phyloP scores from a whole-genome alignment of 1,284 basidiomycete species.

The Naganishia sp. region DNA sequence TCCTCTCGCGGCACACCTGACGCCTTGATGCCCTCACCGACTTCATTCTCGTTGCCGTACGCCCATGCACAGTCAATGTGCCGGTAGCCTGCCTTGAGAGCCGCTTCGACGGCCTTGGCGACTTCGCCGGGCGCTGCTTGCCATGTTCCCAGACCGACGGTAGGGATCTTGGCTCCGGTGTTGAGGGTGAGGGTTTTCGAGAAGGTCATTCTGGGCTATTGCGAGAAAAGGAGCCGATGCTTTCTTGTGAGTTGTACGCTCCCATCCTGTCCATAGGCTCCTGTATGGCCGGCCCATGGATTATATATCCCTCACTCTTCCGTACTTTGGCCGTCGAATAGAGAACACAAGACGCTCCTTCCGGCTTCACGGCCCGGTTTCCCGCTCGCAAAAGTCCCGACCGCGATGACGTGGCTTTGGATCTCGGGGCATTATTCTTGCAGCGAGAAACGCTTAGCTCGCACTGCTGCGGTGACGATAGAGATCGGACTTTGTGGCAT shows the following conservation, averaged over 20 bases:
- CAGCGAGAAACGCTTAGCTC: too few species aligned
- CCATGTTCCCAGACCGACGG: conserved; percentile 31
- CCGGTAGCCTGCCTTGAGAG: conserved; percentile 60
- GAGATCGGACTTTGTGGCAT: too few species aligned
- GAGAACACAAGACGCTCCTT: too few species aligned
- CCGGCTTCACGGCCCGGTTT: too few species aligned
- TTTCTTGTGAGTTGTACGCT: not conserved
- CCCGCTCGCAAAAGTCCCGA: too few species aligned
- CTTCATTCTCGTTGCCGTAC: conserved; percentile 82
- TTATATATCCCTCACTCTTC: too few species aligned
- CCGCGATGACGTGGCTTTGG: too few species aligned
- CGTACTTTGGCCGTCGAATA: too few species aligned
- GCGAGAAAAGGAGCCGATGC: not conserved
- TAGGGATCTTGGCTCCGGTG: conserved; percentile 30
- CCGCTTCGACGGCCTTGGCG: conserved; percentile 52
- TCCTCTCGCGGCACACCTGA: conserved; percentile 63
- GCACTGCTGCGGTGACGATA: too few species aligned
- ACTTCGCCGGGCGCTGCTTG: conserved; percentile 52
- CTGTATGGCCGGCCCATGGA: too few species aligned
- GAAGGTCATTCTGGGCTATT: conserved; percentile 4
- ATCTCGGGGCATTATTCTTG: too few species aligned
- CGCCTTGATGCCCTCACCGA: conserved; percentile 72
- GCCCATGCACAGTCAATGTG: conserved; percentile 76
- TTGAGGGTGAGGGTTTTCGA: conserved; percentile 31
- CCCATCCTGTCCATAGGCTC: too few species aligned